phyloP scores from a whole-genome alignment of 139 green algal genomes.

The Bryopsis sp. region DNA sequence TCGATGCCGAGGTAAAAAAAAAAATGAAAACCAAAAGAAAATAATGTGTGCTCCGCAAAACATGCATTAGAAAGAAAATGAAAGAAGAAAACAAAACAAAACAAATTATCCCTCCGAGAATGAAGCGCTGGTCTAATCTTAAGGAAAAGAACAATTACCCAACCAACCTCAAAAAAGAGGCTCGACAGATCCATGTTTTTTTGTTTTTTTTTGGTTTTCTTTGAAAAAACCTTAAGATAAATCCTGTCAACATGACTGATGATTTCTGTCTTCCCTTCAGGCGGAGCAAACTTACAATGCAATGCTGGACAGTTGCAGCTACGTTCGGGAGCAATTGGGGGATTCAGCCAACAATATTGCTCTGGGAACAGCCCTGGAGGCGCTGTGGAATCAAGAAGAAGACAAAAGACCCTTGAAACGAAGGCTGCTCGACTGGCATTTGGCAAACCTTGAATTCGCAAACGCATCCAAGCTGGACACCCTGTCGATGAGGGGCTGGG shows the following conservation, averaged over 20 bases:
- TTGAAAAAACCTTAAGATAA: no score
- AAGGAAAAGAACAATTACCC: no score
- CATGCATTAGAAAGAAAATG: no score
- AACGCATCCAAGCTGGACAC: conserved; percentile 57
- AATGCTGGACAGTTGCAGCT: conserved; percentile 50
- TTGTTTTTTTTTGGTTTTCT: no score
- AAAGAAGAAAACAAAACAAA: no score
- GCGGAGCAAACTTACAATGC: conserved; percentile 46
- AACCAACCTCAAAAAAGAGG: no score
- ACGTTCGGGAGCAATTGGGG: conserved; percentile 33
- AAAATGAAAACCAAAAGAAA: neutral
- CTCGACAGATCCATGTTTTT: no score
- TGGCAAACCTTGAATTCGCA: conserved; percentile 96
- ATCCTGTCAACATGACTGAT: no score
- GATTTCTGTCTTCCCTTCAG: no score
- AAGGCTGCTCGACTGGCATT: conserved; percentile 84
- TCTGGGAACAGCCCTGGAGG: conserved; percentile 46
- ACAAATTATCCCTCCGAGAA: no score
- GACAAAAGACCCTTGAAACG: neutral
- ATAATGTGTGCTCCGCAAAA: no score
- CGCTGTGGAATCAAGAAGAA: conserved; percentile 32
- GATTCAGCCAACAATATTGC: conserved; percentile 36
- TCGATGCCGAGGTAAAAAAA: conserved; percentile 40
- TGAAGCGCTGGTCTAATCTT: no score
- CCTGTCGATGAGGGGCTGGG: conserved; percentile 75